Evolutionary conservation across 257 asterid species (phyloP).

Genomic region (Solanum okadae): DNA sequence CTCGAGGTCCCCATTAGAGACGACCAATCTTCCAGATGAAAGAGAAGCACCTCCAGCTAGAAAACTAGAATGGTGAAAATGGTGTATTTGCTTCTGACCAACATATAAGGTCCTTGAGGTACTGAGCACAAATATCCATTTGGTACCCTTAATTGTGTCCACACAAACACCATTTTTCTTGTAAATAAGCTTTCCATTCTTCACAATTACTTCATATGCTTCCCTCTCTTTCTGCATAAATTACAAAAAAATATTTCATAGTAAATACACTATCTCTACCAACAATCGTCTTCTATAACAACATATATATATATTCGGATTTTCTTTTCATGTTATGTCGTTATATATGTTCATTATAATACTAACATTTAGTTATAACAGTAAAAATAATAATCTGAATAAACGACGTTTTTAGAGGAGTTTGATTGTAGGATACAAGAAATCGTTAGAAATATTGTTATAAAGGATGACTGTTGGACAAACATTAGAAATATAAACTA

Average conservation of each 20-base stretch:
- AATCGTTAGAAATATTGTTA: too few species aligned
- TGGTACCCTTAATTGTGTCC: slow-evolving; percentile 3
- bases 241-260: not conserved
- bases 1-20: slow-evolving; percentile 9
- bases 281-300: not conserved
- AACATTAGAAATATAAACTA: too few species aligned
- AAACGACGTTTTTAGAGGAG: too few species aligned
- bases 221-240: slow-evolving; percentile 19
- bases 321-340: not conserved
- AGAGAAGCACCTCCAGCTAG: slow-evolving; percentile 25
- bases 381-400: not conserved
- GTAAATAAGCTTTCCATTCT: slow-evolving; percentile 12
- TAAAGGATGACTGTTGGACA: too few species aligned
- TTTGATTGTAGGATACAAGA: too few species aligned
- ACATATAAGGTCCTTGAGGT: slow-evolving; percentile 14
- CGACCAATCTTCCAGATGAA: slow-evolving; percentile 26
- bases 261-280: too few species aligned
- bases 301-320: too few species aligned
- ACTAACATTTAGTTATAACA: not conserved
- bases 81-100: slow-evolving; percentile 13
- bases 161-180: slow-evolving; percentile 11
- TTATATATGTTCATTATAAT: not conserved
- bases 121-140: slow-evolving; percentile 31
- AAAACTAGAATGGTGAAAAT: slow-evolving; percentile 25
- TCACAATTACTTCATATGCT: slow-evolving; percentile 15